phyloP scores from a whole-genome alignment of 2,329 filamentous ascomycete genomes.

The Sporothrix phasma region DNA sequence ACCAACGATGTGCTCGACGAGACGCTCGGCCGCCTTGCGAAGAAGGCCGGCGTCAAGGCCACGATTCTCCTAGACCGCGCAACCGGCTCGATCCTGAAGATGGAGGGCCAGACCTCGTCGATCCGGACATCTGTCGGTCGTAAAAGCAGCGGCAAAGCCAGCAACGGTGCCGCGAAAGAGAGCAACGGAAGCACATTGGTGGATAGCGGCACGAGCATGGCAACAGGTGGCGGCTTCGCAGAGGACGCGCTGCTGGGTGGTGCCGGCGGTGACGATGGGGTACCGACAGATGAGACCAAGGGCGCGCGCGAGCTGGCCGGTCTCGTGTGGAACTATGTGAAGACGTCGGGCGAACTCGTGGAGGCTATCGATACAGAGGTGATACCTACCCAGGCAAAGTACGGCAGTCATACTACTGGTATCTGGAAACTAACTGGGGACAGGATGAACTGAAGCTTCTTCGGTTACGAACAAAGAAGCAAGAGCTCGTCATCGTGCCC shows the following conservation, averaged over 20 bases:
- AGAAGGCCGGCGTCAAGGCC: slow-evolving; percentile 70
- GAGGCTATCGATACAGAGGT: slow-evolving; percentile 63
- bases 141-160: slow-evolving; percentile 9
- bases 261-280: slow-evolving; percentile 15
- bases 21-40: slow-evolving; percentile 58
- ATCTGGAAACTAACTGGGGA: neutral
- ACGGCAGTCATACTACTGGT: neutral
- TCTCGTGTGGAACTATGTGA: slow-evolving; percentile 68
- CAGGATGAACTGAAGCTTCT: slow-evolving; percentile 69
- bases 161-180: neutral
- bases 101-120: slow-evolving; percentile 56
- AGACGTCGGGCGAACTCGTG: slow-evolving; percentile 58
- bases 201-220: neutral
- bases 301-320: slow-evolving; percentile 63
- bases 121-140: slow-evolving; percentile 35
- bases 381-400: slow-evolving; percentile 16
- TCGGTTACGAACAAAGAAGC: slow-evolving; percentile 70
- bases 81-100: slow-evolving; percentile 64
- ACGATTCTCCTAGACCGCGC: slow-evolving; percentile 64
- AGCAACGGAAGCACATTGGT: slow-evolving; percentile 5
- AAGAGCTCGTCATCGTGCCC: slow-evolving; percentile 75
- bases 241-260: slow-evolving; percentile 29
- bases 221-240: slow-evolving; percentile 26
- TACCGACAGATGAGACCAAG: slow-evolving; percentile 23
- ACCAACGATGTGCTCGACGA: slow-evolving; percentile 54